Base-by-base conservation (phyloP, 2,329 filamentous ascomycete genomes). In the Colletotrichum paranaense region DNA sequence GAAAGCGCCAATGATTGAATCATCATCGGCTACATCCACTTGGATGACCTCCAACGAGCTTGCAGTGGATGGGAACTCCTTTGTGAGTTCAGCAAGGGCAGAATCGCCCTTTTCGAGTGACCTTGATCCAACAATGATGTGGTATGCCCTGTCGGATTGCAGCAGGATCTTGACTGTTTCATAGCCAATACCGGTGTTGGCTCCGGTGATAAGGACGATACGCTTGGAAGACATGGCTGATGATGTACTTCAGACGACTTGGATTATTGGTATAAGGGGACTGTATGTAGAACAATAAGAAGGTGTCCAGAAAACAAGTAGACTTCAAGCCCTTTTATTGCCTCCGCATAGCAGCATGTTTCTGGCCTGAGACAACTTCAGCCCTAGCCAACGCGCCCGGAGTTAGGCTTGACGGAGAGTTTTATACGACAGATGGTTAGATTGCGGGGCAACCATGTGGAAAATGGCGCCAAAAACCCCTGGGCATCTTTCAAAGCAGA, bases 111-210 rank as follows among this genome's bases (percentile, higher is more conserved):
- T 91, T 3, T 83, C 80, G 0, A 86, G 28, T 1, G 82, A 85
- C 2, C 91, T 87, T 52, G 85, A 85, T 38, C 90, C 90, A 4
- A 93, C 77, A 28, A 92, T 77, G 68, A 93, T 84, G 9, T 86
- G 83, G 78, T 92, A 92, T 2, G 85, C n/a, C 9, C 80, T 81
- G 0, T 78, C 35, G 0, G 90, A 89, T 12, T 81, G 75, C 57
- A 85, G 81, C 0, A 92, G 81, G 1, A 88, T 86, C 74, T 88
- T 90, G 62, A 91, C 86, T 8, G 84, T 85, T 75, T 92, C 87
- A 49, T 86, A 87, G 3, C 91, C 91, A 24, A 93, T 85, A 19
- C 90, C 90, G 0, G 87, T 91, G 76, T 91, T 92, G 73, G 84
- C 90, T 46, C 91, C 90, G 2, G 90, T 92, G 74, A 92, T 86